Evolutionary conservation across 208 protist genomes (phyloP), one percentile per base, ranked within the genome.

Genomic region (Trypanosoma boissoni): DNA sequence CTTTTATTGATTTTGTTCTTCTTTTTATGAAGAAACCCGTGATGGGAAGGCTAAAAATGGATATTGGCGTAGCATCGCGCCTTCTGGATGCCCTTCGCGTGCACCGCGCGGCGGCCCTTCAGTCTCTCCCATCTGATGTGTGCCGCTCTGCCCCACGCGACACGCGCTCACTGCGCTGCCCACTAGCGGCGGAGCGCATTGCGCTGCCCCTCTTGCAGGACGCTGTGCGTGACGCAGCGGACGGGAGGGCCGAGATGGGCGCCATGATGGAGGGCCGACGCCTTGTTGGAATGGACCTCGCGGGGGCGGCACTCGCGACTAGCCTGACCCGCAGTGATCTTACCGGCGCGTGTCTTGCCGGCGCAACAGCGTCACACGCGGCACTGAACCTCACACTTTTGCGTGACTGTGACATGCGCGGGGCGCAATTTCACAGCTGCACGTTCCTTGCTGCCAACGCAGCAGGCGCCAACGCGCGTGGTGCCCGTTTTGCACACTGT

Each of bases 241-340:
- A 84, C 27, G 46, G 72, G 20, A 10, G 24, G 31, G 16, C 20
- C 36, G 75, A 80, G 52, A 51, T 89, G 16, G 83, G 87, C 8
- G 62, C 72, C 7, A 60, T 74, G 7, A 60, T 94, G 39, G 83
- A 94, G 65, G 83, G 87, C 1, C 72, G 84, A 8, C 72, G 78
- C 46, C 70, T 94, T 28, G 57, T 58, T 3, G 46, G 50, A 1
- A 42, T 94, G 42, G 63, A 91, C 62, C 72, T 94, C 18, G 54
- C 72, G 32, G 76, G 74, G 10, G 46, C 56, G 18, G 64, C 63
- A 26, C 41, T 94, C 32, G 82, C 79, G 10, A 68, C 74, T 28
- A 80, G 61, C 41, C 90, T 94, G 55, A 94, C 80, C 55, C 78
- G 87, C n/a, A 73, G 70, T 29, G 72, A 85, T 51, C 68, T 94